A percentile compares a stretch with the other conserved stretches of the same genome.
These are phyloP conservation scores for Asterochloris sp. DNA, from an alignment of 139 green algal species.

Conservation along the genomic window DNA sequence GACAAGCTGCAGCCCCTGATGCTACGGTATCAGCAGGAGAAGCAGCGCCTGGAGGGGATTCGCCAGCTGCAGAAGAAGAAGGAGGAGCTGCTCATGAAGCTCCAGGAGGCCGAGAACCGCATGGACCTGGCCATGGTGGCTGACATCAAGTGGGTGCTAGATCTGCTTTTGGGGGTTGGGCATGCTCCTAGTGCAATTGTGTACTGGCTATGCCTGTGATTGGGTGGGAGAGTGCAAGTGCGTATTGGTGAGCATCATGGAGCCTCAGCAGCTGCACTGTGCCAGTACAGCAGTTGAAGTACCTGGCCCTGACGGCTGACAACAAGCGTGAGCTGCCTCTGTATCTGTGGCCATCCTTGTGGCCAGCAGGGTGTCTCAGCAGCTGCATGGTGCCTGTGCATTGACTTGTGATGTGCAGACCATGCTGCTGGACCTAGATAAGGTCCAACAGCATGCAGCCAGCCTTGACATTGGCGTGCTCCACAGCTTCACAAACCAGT, in stretches of 20 bases:
- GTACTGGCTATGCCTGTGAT: background rate
- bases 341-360: too few species aligned
- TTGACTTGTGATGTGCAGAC: too few species aligned
- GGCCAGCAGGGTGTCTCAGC: too few species aligned
- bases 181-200: background rate
- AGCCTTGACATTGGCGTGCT: too few species aligned
- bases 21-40: conserved; percentile 73
- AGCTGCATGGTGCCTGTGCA: too few species aligned
- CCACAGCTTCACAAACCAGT: too few species aligned
- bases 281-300: background rate
- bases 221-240: background rate
- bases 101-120: conserved; percentile 70
- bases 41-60: conserved; percentile 69
- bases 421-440: too few species aligned
- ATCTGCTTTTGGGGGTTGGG: background rate
- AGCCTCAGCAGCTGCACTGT: background rate
- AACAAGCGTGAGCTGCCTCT: too few species aligned
- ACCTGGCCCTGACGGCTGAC: background rate
- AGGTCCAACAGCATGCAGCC: too few species aligned
- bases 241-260: background rate
- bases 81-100: conserved; percentile 61
- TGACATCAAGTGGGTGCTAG: conserved; percentile 41
- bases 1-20: conserved; percentile 79
- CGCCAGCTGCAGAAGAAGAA: conserved; percentile 66
- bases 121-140: conserved; percentile 67